These are phyloP conservation scores for Citrus cavaleriei DNA, from an alignment of 345 rosid genomes.

Conservation along the genomic window DNA sequence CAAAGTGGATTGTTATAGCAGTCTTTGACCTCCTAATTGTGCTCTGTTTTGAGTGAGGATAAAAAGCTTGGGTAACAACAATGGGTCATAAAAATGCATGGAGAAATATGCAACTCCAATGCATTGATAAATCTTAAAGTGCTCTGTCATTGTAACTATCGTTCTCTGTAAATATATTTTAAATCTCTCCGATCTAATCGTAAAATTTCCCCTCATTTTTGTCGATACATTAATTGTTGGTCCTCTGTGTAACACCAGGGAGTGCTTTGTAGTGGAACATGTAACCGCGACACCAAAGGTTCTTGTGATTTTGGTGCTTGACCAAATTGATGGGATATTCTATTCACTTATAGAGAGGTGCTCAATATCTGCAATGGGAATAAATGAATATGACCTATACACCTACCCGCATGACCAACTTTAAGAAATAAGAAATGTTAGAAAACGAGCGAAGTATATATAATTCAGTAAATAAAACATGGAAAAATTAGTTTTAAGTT, in stretches of 20 bases:
- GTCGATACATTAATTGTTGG: background rate
- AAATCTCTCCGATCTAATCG: background rate
- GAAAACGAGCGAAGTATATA: background rate
- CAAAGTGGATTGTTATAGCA: constrained; percentile 10
- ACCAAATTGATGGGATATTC: background rate
- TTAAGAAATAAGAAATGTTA: background rate
- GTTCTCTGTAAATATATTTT: background rate
- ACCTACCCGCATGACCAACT: too few relatives aligned
- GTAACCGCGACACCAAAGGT: background rate
- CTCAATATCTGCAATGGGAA: background rate
- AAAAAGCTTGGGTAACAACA: background rate
- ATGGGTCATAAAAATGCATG: background rate
- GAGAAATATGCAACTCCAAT: background rate
- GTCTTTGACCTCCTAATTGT: constrained; percentile 7
- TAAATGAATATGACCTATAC: background rate
- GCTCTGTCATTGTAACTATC: background rate
- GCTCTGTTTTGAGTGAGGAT: background rate
- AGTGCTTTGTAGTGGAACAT: too few relatives aligned
- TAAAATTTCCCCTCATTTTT: background rate
- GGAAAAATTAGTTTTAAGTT: background rate
- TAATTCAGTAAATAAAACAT: background rate
- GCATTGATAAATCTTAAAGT: background rate
- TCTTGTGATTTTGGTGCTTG: background rate
- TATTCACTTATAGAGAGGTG: background rate
- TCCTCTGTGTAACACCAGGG: background rate